Percentiles rank a stretch among this genome's conserved stretches.
These are phyloP conservation scores for Podaxis pistillaris DNA, from an alignment of 768 basidiomycete genomes.

Conservation along the genomic window DNA sequence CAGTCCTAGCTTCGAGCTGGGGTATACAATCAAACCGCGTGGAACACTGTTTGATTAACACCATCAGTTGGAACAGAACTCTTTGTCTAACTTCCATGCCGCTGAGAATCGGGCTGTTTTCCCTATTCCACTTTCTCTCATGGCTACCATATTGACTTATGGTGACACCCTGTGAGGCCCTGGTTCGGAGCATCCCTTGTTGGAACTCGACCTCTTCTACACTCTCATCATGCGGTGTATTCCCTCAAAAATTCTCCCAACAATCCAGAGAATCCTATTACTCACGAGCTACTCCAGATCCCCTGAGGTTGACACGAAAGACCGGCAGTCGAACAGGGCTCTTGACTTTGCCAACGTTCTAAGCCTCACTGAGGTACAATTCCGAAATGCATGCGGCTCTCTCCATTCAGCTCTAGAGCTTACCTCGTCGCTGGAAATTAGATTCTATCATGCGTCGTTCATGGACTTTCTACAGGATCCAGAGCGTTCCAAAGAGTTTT, in stretches of 20 bases:
- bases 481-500: not conserved
- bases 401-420: not conserved
- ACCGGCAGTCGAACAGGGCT: not conserved
- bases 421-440: not conserved
- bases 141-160: too few relatives aligned
- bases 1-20: too few relatives aligned
- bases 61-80: too few relatives aligned
- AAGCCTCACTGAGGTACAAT: not conserved
- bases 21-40: too few relatives aligned
- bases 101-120: too few relatives aligned
- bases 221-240: not conserved
- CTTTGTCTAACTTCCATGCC: too few relatives aligned
- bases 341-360: not conserved
- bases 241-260: not conserved
- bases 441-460: slow-evolving; percentile 8
- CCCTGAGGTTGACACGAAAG: too few relatives aligned
- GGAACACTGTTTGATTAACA: too few relatives aligned
- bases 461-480: slow-evolving; percentile 3
- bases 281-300: not conserved
- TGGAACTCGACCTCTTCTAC: not conserved
- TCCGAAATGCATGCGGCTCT: not conserved
- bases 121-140: too few relatives aligned
- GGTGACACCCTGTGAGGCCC: too few relatives aligned
- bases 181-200: not conserved
- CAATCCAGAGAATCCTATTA: not conserved